A percentile compares a stretch with the other conserved stretches of the same genome.
Evolutionary conservation across 208 protist genomes (phyloP).

Genomic region (Acanthamoeba royreba): DNA sequence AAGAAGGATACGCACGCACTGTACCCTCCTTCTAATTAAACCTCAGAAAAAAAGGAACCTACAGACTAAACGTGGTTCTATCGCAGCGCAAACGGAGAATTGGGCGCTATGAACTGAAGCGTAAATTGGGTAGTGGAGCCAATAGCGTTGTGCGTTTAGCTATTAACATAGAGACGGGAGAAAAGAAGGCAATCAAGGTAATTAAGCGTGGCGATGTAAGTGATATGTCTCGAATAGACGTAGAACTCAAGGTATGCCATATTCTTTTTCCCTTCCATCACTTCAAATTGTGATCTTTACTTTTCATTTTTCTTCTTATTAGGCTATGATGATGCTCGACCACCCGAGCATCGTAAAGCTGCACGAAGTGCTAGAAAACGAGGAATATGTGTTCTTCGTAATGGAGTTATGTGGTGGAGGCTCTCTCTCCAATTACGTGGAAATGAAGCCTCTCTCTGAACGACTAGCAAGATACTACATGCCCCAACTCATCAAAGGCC

Average conservation of each 20-base stretch:
- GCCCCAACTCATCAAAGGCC: constrained; percentile 37
- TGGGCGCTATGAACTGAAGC: neutral
- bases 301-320: no score
- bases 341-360: constrained; percentile 50
- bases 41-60: neutral
- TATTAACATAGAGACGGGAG: neutral
- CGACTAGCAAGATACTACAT: constrained; percentile 46
- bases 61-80: neutral
- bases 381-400: constrained; percentile 55
- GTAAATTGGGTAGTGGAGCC: neutral
- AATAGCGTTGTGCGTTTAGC: neutral
- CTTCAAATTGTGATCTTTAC: neutral
- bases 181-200: neutral
- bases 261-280: neutral
- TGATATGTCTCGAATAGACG: constrained; percentile 57
- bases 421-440: constrained; percentile 39
- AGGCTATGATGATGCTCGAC: constrained; percentile 55
- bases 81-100: neutral
- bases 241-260: constrained; percentile 47
- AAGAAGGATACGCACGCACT: neutral
- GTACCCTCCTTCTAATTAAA: neutral
- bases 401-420: constrained; percentile 61
- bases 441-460: constrained; percentile 29
- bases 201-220: constrained; percentile 32
- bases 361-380: constrained; percentile 55